Evolutionary conservation across 345 rosid genomes (phyloP), one percentile per base, ranked within the genome.

Genomic region (Sisymbrium altissimum): DNA sequence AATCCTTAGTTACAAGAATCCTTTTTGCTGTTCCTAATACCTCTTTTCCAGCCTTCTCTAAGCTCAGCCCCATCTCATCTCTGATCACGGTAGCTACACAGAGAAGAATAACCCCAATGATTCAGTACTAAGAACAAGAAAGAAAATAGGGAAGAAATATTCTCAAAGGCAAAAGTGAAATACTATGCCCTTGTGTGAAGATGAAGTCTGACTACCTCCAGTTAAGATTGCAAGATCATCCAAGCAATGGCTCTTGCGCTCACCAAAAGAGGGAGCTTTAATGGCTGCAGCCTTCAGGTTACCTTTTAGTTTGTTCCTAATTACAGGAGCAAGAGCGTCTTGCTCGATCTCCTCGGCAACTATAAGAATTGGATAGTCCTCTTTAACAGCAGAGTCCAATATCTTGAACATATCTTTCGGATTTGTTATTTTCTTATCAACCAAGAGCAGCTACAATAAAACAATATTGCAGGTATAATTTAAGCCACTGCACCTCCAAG

Each of bases 221-320:
- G 98, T 94, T 81, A 94, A 80, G 81, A 88, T 81, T 46, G 95
- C 95, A 64, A 91, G 87, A 77, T 91, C 97, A 73, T 94, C 98
- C 80, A 94, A 83, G 83, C 81, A 89, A 74, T 88, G 90, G 80
- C 96, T 88, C 86, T 89, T 94, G 73, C 90, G 87, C 81, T 88
- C 95, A 7, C 95, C 95, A 76, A 89, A 91, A 17, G 97, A 82
- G 52, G 98, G 97, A 80, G 96, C 93, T 83, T 89, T 88, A 44
- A 91, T 83, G 50, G 96, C 98, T 64, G 87, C 98, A 23, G 79
- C 96, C 82, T 86, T 89, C 70, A 91, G 53, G 68, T 78, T 81
- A 71, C 98, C 95, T 82, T 75, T 87, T 54, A 88, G 93, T 74
- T 91, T 94, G 85, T 91, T 94, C 83, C 88, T 87, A 53, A 91